Base-by-base conservation (phyloP, 352 stramenopile species). In the Pythium dissotocum region DNA sequence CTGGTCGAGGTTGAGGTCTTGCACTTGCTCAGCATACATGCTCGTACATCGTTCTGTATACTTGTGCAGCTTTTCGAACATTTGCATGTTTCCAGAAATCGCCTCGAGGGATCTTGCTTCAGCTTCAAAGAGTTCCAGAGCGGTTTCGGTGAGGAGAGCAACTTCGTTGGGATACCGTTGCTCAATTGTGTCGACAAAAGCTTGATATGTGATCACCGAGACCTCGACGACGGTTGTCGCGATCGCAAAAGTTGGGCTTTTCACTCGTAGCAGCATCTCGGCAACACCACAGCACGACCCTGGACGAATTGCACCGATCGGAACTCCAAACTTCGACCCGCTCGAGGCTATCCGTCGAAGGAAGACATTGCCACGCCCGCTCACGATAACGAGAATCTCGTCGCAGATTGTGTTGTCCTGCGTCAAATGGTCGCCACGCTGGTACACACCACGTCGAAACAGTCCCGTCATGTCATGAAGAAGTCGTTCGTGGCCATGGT, bases 371-470 rank as follows among this genome's bases (percentile, higher is more conserved):
- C 82, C 82, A 58, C 75, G 68, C 1, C 85, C 85, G 21, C 71
- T 78, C 16, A 91, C 77, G 1, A 94, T 70, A 5, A 94, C 81
- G 38, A 88, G 85, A 65, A 91, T 85, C 63, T 91, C 82, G 24
- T 89, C 75, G 55, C 85, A 90, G 18, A 94, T 69, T 6, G 73
- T 83, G 61, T 75, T 83, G 48, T 91, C 79, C 0, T 81, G 74
- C 0, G 82, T 84, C 38, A 94, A 80, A 0, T 62, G 63, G 51
- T 92, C 85, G 0, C 85, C 85, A 26, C 82, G 80, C 33, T 94
- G 85, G 57, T 88, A 92, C 4, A 88, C 61, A 28, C 77, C 77
- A 0, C 83, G 72, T 1, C 85, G 83, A 44, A 94, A 92, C 28
- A 90, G 68, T 0, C 83, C 85, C 9, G 85, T 94, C 12, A 94